These are phyloP conservation scores for Aspergillus sp. DNA, from an alignment of 2,329 filamentous ascomycete genomes.

Conservation along the genomic window DNA sequence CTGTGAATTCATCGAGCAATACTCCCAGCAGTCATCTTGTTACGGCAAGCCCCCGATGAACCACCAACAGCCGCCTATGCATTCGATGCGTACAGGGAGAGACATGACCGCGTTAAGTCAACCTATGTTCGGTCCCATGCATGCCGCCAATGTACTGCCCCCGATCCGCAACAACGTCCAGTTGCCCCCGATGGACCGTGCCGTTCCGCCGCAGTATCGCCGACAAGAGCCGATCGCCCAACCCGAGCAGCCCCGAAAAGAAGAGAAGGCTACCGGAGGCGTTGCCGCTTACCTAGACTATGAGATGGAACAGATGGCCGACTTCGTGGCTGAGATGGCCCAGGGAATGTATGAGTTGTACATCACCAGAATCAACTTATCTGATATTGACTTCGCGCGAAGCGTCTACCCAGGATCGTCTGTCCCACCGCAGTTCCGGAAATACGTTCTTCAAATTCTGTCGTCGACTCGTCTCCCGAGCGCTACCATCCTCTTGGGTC, in stretches of 20 bases:
- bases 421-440: conserved; percentile 75
- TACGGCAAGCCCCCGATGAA: conserved; percentile 41
- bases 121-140: conserved; percentile 36
- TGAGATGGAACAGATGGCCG: conserved; percentile 93
- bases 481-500: conserved; percentile 84
- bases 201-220: conserved; percentile 44
- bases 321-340: conserved; percentile 90
- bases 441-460: conserved; percentile 88
- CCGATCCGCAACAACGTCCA: conserved; percentile 43
- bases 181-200: conserved; percentile 41
- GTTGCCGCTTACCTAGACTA: conserved; percentile 95
- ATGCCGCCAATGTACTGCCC: conserved; percentile 38
- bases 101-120: conserved; percentile 36
- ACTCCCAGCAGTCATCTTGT: conserved; percentile 44
- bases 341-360: conserved; percentile 67
- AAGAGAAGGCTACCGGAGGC: conserved; percentile 72
- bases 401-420: conserved; percentile 62
- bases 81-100: conserved; percentile 32
- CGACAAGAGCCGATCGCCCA: conserved; percentile 40
- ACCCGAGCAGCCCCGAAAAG: conserved; percentile 49
- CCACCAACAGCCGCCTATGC: conserved; percentile 28
- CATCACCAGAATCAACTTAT: conserved; percentile 55
- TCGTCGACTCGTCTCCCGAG: conserved; percentile 87
- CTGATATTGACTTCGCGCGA: conserved; percentile 64
- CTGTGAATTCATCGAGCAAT: conserved; percentile 48